phyloP scores from a whole-genome alignment of 495 filamentous ascomycete genomes.

The Letharia lupina region DNA sequence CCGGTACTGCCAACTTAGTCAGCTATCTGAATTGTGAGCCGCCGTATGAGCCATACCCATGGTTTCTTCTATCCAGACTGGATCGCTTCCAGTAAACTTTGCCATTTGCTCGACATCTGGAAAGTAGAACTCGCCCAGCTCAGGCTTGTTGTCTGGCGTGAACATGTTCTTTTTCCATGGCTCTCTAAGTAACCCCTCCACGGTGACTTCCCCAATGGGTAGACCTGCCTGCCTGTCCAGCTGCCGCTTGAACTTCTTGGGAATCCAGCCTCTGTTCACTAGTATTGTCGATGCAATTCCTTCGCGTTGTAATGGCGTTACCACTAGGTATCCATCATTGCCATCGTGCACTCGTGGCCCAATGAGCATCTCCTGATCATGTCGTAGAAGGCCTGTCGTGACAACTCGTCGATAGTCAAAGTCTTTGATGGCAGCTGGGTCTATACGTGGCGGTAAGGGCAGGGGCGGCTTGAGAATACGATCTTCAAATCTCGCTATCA shows the following conservation, averaged over 20 bases:
- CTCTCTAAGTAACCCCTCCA: conserved; percentile 77
- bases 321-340: conserved; percentile 78
- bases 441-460: conserved; percentile 73
- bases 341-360: conserved; percentile 85
- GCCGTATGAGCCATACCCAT: conserved; percentile 52
- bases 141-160: conserved; percentile 80
- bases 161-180: conserved; percentile 98
- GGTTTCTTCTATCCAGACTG: conserved; percentile 93
- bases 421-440: conserved; percentile 67
- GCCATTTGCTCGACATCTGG: conserved; percentile 94
- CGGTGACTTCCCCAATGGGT: conserved; percentile 56
- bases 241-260: conserved; percentile 58
- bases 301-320: conserved; percentile 78
- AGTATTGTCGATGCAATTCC: conserved; percentile 60
- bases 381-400: conserved; percentile 64
- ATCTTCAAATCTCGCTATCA: conserved; percentile 85
- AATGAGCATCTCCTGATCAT: conserved; percentile 93
- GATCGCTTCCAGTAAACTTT: conserved; percentile 67
- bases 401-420: conserved; percentile 88
- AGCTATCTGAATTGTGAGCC: conserved; percentile 21
- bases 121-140: conserved; percentile 82
- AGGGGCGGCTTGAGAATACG: conserved; percentile 78
- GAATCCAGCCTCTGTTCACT: conserved; percentile 85
- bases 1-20: conserved; percentile 49
- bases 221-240: conserved; percentile 51